These are phyloP conservation scores for Pelargonium cotyledonis DNA, from an alignment of 441 rosid genomes.

Conservation along the genomic window DNA sequence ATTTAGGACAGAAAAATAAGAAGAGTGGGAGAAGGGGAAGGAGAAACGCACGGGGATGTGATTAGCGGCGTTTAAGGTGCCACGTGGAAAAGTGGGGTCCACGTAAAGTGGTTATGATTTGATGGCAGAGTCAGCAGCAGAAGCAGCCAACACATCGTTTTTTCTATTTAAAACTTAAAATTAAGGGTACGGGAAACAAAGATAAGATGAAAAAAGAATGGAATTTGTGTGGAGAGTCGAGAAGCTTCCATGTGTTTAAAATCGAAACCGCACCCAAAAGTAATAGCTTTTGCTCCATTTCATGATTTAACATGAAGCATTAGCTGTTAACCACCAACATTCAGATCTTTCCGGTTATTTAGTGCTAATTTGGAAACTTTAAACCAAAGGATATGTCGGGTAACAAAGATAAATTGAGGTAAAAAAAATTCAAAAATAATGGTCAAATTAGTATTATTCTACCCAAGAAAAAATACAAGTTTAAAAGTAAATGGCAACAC, in stretches of 20 bases:
- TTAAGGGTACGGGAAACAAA: neutral
- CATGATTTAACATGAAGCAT: too few species aligned
- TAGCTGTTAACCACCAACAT: too few species aligned
- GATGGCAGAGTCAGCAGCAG: neutral
- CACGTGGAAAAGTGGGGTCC: constrained; percentile 39
- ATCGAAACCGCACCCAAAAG: constrained; percentile 30
- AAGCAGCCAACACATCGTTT: neutral
- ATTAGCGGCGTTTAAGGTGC: constrained; percentile 23
- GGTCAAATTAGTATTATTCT: too few species aligned
- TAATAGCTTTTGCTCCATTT: neutral
- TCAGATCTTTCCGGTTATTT: too few species aligned
- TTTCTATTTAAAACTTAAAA: neutral
- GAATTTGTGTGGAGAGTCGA: constrained; percentile 1
- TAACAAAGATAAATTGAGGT: too few species aligned
- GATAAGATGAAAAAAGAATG: neutral
- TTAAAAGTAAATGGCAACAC: too few species aligned
- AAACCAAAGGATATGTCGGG: too few species aligned
- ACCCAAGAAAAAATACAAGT: too few species aligned
- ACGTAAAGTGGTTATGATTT: constrained; percentile 1
- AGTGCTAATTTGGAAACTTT: too few species aligned
- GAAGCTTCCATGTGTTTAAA: constrained; percentile 28
- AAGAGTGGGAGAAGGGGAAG: neutral
- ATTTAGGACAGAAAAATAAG: neutral
- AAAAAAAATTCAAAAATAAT: too few species aligned
- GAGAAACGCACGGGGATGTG: constrained; percentile 33